Base-by-base conservation (phyloP, 257 asterid species). In the Lavandula angustifolia region DNA sequence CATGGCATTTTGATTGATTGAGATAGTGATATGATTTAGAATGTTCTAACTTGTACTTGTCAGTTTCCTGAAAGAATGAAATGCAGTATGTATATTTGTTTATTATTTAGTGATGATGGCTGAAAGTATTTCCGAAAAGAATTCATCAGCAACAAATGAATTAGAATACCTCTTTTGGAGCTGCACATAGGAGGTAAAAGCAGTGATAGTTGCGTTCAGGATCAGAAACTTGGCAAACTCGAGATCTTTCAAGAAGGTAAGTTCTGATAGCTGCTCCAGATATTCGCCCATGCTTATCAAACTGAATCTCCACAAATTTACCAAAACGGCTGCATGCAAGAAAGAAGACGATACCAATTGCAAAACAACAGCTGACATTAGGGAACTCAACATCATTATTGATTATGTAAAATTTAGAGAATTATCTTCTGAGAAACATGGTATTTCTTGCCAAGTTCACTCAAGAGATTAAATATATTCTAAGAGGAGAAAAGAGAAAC, bases 241-340 rank as follows among this genome's bases (percentile, higher is more conserved):
- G 95, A 54, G 98, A 92, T 84, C 98, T 81, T 76, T 89, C 98
- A 42, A 92, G 98, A 76, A 92, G 98, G 80, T 92, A 92, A 61
- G 98, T 92, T 76, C 98, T 87, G 73, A 92, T 84, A 55, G 98
- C 97, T 49, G 98, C 98, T 77, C 98, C 98, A 13, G 98, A 92
- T 78, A 92, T 92, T 82, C 96, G 87, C 82, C 98, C 98, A 41
- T 87, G 92, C 74, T 89, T 92, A 80, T 92, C 97, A 77, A 89
- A 92, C 78, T 92, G 98, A 76, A 92, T 89, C 91, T 92, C 98
- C 63, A 92, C 98, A 75, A 92, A 92, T 78, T 92, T 92, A 63
- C 98, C 97, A 68, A 92, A 92, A 41, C 98, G 98, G 60, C 98
- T 92, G 98, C 84, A 46, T 54, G 61, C 74, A 72, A 73, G 22